These are phyloP conservation scores for Microsporum audouinii DNA, from an alignment of 2,329 filamentous ascomycete species.

Conservation along the genomic window DNA sequence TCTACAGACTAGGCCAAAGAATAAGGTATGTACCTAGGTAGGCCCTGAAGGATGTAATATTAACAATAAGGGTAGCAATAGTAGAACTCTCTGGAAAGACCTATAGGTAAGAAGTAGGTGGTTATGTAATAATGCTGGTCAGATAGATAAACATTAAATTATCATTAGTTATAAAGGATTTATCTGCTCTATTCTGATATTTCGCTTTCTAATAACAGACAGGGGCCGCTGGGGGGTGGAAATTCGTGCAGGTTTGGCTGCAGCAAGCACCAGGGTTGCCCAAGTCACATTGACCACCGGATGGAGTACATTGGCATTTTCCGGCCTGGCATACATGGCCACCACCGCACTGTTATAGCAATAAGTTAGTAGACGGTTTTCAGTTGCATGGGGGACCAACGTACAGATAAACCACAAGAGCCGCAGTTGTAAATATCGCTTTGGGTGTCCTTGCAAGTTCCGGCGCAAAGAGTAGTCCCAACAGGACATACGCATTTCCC, in stretches of 20 bases:
- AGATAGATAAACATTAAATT: not conserved
- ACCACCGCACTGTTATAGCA: not conserved
- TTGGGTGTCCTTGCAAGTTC: not conserved
- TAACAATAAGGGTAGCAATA: too few relatives aligned
- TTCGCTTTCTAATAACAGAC: not conserved
- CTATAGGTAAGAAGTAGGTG: too few relatives aligned
- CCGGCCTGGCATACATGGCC: not conserved
- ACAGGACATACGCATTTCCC: not conserved
- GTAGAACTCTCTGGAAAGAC: too few relatives aligned
- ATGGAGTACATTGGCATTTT: not conserved
- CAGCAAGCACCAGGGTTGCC: not conserved
- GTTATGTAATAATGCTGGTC: too few relatives aligned
- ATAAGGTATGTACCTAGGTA: too few relatives aligned
- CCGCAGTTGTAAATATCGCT: not conserved
- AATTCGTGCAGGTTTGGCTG: not conserved
- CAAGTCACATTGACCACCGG: not conserved
- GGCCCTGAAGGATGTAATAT: too few relatives aligned
- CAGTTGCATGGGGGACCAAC: not conserved
- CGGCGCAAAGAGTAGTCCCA: not conserved
- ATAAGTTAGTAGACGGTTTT: not conserved
- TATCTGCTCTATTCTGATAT: not conserved
- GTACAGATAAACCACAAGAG: not conserved
- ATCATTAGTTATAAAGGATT: not conserved
- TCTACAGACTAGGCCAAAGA: too few relatives aligned
- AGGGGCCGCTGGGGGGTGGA: not conserved